Evolutionary conservation across 192 early-diverging fungal species (phyloP).

Genomic region (Funneliformis geosporum): DNA sequence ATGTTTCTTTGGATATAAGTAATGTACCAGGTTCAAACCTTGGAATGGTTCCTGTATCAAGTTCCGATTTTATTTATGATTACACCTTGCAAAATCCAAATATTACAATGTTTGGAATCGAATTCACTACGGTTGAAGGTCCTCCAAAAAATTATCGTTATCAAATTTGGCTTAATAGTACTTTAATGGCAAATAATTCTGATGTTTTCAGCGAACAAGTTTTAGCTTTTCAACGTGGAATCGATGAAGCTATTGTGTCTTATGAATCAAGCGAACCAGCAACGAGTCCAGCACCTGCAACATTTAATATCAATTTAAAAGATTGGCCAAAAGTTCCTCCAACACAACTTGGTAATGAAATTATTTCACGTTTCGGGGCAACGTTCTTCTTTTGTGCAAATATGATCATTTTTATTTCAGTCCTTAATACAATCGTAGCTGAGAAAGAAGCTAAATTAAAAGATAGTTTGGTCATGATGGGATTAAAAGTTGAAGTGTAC

Average conservation of each 20-base stretch:
- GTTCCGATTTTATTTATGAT: slow-evolving; percentile 64
- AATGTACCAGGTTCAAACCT: slow-evolving; percentile 35
- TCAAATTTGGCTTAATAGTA: slow-evolving; percentile 76
- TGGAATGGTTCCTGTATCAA: slow-evolving; percentile 59
- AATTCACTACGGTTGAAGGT: slow-evolving; percentile 39
- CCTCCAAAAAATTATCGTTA: slow-evolving; percentile 63
- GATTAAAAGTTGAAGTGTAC: slow-evolving; percentile 65
- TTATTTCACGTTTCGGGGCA: slow-evolving; percentile 58
- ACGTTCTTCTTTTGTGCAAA: slow-evolving; percentile 60
- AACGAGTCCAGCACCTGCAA: slow-evolving; percentile 33
- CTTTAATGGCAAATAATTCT: slow-evolving; percentile 55
- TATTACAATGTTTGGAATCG: slow-evolving; percentile 62
- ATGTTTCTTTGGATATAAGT: slow-evolving; percentile 36
- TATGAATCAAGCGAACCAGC: slow-evolving; percentile 17
- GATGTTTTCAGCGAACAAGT: slow-evolving; percentile 65
- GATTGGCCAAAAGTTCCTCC: slow-evolving; percentile 72
- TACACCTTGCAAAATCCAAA: slow-evolving; percentile 70
- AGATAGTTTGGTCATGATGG: slow-evolving; percentile 79
- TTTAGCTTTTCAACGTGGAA: slow-evolving; percentile 58
- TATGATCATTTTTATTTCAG: slow-evolving; percentile 58
- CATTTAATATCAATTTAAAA: slow-evolving; percentile 56
- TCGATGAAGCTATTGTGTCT: slow-evolving; percentile 69
- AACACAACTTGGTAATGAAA: slow-evolving; percentile 50
- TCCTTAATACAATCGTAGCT: slow-evolving; percentile 68
- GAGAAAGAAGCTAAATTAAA: slow-evolving; percentile 75